Percentiles rank a stretch among this genome's conserved stretches.
phyloP scores from a whole-genome alignment of 257 asterid genomes.

The Cordia subcordata region DNA sequence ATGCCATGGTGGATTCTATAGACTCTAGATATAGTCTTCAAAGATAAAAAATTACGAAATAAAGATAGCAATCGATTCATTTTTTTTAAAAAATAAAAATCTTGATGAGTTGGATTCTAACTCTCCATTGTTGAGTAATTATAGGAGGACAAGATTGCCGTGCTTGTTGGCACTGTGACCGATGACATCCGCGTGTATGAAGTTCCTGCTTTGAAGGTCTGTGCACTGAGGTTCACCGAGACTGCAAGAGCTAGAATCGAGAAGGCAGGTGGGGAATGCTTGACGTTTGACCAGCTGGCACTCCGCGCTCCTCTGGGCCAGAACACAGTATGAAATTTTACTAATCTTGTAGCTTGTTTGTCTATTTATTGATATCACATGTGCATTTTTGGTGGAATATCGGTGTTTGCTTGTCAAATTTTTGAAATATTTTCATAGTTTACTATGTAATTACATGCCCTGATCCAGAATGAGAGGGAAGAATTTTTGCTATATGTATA shows the following conservation, averaged over 20 bases:
- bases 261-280: slow-evolving; percentile 43
- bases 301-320: slow-evolving; percentile 39
- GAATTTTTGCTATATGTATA: no score
- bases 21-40: no score
- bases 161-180: slow-evolving; percentile 36
- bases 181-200: slow-evolving; percentile 29
- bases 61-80: neutral
- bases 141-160: slow-evolving; percentile 34
- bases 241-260: slow-evolving; percentile 38
- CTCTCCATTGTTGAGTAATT: neutral
- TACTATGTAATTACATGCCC: no score
- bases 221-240: slow-evolving; percentile 42
- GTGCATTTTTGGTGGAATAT: no score
- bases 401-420: no score
- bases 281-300: slow-evolving; percentile 40
- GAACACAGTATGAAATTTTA: slow-evolving; percentile 24
- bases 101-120: neutral
- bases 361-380: no score
- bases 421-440: no score
- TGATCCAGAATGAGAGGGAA: no score
- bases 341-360: neutral
- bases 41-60: neutral
- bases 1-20: no score
- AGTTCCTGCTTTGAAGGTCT: slow-evolving; percentile 26
- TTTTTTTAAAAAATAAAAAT: no score